Evolutionary conservation across 768 basidiomycete species (phyloP).

Genomic region (Dacryopinax spathularia): DNA sequence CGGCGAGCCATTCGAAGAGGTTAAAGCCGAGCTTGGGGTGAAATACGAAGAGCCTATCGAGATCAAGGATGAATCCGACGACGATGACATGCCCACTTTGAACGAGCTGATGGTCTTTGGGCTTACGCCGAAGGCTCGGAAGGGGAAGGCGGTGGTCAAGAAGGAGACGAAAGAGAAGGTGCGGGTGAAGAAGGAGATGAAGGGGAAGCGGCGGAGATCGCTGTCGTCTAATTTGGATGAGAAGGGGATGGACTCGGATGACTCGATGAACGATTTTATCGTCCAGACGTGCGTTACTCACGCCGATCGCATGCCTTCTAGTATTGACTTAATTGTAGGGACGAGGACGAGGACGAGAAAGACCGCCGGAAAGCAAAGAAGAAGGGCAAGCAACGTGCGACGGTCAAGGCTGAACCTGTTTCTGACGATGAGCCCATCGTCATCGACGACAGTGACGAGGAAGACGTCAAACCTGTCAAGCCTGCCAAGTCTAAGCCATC

Average conservation of each 20-base stretch:
- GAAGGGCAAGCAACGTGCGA: slow-evolving; percentile 26
- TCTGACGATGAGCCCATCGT: slow-evolving; percentile 19
- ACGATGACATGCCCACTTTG: slow-evolving; percentile 24
- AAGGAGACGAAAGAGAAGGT: slow-evolving; percentile 7
- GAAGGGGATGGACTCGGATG: slow-evolving; percentile 6
- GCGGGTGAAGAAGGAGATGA: background rate
- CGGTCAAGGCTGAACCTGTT: slow-evolving; percentile 15
- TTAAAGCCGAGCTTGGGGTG: slow-evolving; percentile 7
- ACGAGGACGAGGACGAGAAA: slow-evolving; percentile 44
- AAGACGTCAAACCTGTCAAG: slow-evolving; percentile 27
- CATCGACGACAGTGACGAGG: slow-evolving; percentile 14
- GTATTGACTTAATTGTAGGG: slow-evolving; percentile 41
- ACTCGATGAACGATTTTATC: slow-evolving; percentile 8
- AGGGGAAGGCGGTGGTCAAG: slow-evolving; percentile 7
- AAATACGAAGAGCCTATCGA: slow-evolving; percentile 12
- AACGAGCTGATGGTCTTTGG: background rate
- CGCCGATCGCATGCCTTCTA: background rate
- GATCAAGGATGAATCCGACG: slow-evolving; percentile 19
- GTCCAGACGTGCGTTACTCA: background rate
- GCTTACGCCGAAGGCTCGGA: background rate
- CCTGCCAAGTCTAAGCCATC: slow-evolving; percentile 24
- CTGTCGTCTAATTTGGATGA: background rate
- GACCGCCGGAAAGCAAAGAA: slow-evolving; percentile 28
- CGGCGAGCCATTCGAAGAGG: slow-evolving; percentile 11
- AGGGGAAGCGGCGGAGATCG: background rate